Conservation (phyloP, 73 alveolate species). For the Paramecium primaurelia region DNA sequence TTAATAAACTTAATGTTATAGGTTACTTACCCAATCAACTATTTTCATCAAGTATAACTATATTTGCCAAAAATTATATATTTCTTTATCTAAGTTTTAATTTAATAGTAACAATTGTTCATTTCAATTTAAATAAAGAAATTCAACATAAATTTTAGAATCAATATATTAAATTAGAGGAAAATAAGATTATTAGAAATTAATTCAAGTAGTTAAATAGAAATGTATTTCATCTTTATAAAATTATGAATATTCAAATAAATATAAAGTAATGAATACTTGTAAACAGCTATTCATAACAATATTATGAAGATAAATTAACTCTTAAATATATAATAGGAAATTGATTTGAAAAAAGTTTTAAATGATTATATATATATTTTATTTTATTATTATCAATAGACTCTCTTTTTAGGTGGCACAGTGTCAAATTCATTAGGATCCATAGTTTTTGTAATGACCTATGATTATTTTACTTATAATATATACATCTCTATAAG, state of each 20-base stretch:
- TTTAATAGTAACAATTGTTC: neutral
- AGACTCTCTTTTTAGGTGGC: constrained; percentile 82
- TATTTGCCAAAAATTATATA: no score
- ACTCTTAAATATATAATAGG: no score
- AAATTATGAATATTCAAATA: no score
- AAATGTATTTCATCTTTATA: no score
- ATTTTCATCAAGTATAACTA: neutral
- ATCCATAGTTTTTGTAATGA: constrained; percentile 63
- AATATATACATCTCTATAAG: constrained; percentile 65
- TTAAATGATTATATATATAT: neutral
- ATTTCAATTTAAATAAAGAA: no score
- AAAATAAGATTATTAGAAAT: no score
- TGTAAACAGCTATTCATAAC: no score
- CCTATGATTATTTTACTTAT: neutral
- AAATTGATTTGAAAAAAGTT: neutral
- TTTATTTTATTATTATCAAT: constrained; percentile 36
- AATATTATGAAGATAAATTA: no score
- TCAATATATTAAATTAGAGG: no score
- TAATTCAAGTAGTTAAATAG: no score
- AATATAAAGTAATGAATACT: no score
- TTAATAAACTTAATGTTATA: neutral
- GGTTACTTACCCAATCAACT: neutral
- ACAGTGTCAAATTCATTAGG: constrained; percentile 76
- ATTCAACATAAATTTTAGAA: no score
- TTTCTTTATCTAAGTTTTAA: neutral